Evolutionary conservation across 768 basidiomycete genomes (phyloP).

Genomic region (Podaxis mareebaensis): DNA sequence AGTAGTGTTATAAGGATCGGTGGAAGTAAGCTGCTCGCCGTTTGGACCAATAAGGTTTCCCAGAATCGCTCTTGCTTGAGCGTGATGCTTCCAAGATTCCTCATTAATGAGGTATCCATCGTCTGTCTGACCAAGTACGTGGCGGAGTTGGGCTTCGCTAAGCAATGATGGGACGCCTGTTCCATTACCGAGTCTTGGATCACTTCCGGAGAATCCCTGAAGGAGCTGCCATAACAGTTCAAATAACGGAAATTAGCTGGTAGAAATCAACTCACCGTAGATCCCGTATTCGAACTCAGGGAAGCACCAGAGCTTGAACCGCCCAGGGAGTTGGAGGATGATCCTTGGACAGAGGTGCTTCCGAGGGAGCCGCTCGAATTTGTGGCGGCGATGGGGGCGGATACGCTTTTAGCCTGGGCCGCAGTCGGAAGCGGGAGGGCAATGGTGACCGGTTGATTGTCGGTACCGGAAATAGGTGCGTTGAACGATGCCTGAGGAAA

Average conservation of each 20-base stretch:
- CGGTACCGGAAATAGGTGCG: slow-evolving; percentile 31
- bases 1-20: slow-evolving; percentile 95
- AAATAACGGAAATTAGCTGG: background rate
- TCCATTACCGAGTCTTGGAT: slow-evolving; percentile 31
- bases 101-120: slow-evolving; percentile 47
- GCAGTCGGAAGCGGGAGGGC: slow-evolving; percentile 48
- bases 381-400: slow-evolving; percentile 62
- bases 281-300: slow-evolving; percentile 51
- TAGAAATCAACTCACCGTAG: slow-evolving; percentile 19
- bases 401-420: slow-evolving; percentile 62
- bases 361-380: slow-evolving; percentile 37
- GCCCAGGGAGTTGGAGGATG: slow-evolving; percentile 49
- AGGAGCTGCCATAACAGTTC: background rate
- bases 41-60: slow-evolving; percentile 85
- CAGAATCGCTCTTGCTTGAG: slow-evolving; percentile 79
- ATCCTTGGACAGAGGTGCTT: slow-evolving; percentile 39
- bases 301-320: slow-evolving; percentile 54
- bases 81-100: slow-evolving; percentile 84
- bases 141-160: slow-evolving; percentile 40
- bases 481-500: slow-evolving; percentile 50
- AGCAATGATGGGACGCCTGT: slow-evolving; percentile 38
- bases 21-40: slow-evolving; percentile 83
- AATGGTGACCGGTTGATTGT: slow-evolving; percentile 43
- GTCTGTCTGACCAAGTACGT: slow-evolving; percentile 27
- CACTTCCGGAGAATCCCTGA: slow-evolving; percentile 43